Conservation (phyloP, 768 basidiomycete species). For the Leccinum truebloodii region DNA sequence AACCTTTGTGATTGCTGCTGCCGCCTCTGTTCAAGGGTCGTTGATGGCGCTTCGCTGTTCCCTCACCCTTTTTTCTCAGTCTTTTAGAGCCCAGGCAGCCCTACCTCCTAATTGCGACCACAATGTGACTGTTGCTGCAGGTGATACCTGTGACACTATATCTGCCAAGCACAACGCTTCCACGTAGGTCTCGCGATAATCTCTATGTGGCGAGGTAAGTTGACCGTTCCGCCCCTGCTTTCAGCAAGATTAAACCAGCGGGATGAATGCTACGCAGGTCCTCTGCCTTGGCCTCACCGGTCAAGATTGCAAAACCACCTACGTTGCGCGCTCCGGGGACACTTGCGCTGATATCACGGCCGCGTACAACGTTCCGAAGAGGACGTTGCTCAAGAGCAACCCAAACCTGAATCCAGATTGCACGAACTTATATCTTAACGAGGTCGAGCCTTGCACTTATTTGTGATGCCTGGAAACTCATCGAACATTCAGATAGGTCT, state of each 20-base stretch:
- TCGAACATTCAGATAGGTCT: constrained; percentile 17
- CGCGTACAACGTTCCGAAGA: constrained; percentile 43
- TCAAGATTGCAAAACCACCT: constrained; percentile 57
- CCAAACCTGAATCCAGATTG: constrained; percentile 57
- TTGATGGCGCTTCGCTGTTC: background rate
- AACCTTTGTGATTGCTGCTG: constrained; percentile 18
- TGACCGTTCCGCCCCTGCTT: background rate
- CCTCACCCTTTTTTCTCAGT: background rate
- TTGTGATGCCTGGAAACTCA: background rate
- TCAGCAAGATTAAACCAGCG: background rate
- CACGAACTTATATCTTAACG: constrained; percentile 56
- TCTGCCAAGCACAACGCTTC: constrained; percentile 61
- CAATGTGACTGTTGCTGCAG: constrained; percentile 53
- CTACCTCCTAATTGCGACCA: constrained; percentile 53
- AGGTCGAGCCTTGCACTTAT: constrained; percentile 40
- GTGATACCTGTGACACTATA: constrained; percentile 68
- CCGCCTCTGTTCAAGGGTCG: constrained; percentile 20
- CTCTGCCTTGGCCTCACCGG: constrained; percentile 58
- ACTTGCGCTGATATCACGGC: constrained; percentile 47
- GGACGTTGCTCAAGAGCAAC: constrained; percentile 59
- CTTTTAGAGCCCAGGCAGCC: constrained; percentile 44
- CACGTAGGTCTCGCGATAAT: constrained; percentile 52
- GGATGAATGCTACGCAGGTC: constrained; percentile 22
- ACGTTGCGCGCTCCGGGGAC: constrained; percentile 50
- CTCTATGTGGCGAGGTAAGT: constrained; percentile 50